Conservation (phyloP, 305 asterid species). For the Fraxinus dipetala region DNA sequence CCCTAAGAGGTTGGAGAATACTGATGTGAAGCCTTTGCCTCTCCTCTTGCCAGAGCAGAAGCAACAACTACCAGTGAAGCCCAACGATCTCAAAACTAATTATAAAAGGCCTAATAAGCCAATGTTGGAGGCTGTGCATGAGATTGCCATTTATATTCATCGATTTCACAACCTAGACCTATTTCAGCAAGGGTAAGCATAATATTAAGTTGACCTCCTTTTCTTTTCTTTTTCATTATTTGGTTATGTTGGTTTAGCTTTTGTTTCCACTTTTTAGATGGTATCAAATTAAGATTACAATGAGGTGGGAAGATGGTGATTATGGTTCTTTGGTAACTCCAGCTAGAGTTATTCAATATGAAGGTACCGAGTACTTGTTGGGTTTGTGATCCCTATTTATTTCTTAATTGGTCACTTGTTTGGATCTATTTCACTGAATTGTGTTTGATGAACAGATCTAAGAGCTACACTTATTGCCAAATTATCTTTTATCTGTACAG, state of each 20-base stretch:
- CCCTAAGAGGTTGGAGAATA: slow-evolving; percentile 54
- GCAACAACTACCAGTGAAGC: slow-evolving; percentile 28
- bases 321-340: slow-evolving; percentile 65
- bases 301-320: slow-evolving; percentile 89
- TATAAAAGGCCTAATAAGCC: slow-evolving; percentile 36
- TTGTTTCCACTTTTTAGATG: slow-evolving; percentile 44
- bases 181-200: slow-evolving; percentile 91
- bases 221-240: slow-evolving; percentile 4
- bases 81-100: slow-evolving; percentile 28
- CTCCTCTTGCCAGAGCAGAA: slow-evolving; percentile 36
- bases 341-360: slow-evolving; percentile 93
- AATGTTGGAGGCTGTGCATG: slow-evolving; percentile 75
- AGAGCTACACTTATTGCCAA: slow-evolving; percentile 21
- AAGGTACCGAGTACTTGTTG: slow-evolving; percentile 44
- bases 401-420: background rate
- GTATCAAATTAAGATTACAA: slow-evolving; percentile 83
- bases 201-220: slow-evolving; percentile 13
- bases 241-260: slow-evolving; percentile 18
- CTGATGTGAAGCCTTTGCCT: slow-evolving; percentile 57
- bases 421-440: slow-evolving; percentile 11
- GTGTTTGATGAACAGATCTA: slow-evolving; percentile 8
- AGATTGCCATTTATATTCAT: slow-evolving; percentile 84
- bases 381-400: slow-evolving; percentile 14
- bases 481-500: slow-evolving; percentile 54
- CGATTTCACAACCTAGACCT: slow-evolving; percentile 96